A percentile compares a stretch with the other conserved stretches of the same genome.
Evolutionary conservation across 768 basidiomycete species (phyloP).

Genomic region (Cystofilobasidium macerans): DNA sequence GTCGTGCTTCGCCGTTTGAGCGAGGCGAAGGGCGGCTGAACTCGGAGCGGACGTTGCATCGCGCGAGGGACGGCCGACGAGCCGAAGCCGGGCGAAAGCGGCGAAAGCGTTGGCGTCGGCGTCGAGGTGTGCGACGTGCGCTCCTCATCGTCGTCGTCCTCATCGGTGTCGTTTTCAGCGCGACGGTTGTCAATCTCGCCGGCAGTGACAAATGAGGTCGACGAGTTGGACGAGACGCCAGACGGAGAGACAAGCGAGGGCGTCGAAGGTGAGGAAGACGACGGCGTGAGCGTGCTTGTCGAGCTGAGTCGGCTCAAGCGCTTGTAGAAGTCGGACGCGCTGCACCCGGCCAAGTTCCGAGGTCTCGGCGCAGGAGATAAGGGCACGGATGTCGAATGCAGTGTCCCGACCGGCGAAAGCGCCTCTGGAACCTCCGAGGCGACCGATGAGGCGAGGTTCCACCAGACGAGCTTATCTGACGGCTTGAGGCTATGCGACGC

Average conservation of each 20-base stretch:
- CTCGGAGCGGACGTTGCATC: not conserved
- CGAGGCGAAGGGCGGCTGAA: not conserved
- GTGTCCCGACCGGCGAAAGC: not conserved
- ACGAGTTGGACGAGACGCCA: not conserved
- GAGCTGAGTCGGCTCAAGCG: not conserved
- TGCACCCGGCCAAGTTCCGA: not conserved
- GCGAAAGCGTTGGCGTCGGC: not conserved
- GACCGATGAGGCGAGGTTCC: not conserved
- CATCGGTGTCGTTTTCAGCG: not conserved
- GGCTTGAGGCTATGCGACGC: not conserved
- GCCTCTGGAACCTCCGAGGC: not conserved
- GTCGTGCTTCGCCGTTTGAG: conserved; percentile 1
- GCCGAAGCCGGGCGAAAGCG: not conserved
- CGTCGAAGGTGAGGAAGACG: not conserved
- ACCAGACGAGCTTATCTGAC: not conserved
- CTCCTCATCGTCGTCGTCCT: not conserved
- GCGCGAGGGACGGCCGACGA: not conserved
- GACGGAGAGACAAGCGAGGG: not conserved
- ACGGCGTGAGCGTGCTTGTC: not conserved
- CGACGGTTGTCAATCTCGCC: not conserved
- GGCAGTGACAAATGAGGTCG: not conserved
- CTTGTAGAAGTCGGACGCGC: not conserved
- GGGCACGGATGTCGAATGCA: not conserved
- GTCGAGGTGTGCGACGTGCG: not conserved
- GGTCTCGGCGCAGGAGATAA: not conserved